These are phyloP conservation scores for Lachancea lanzarotensis DNA, from an alignment of 805 yeast species.

Conservation along the genomic window DNA sequence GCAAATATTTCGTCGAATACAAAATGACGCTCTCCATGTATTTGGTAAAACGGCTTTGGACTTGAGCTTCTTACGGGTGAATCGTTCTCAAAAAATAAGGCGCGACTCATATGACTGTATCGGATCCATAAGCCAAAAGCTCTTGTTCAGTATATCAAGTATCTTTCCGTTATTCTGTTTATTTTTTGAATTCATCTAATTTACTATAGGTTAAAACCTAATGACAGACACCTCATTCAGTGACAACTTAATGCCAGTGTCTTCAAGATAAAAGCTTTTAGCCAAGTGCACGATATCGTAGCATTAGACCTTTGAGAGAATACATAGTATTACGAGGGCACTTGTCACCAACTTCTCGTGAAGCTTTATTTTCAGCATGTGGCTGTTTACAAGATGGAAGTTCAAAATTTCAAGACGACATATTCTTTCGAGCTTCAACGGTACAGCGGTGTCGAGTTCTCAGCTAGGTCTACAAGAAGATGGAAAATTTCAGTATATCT, in stretches of 20 bases:
- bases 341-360: no score
- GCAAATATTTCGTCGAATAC: slow-evolving; percentile 12
- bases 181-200: neutral
- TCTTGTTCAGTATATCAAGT: neutral
- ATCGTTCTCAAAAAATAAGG: slow-evolving; percentile 1
- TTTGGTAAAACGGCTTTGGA: neutral
- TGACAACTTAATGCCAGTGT: neutral
- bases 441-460: no score
- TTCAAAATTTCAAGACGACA: no score
- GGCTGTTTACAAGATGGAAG: no score
- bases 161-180: neutral
- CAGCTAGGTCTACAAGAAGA: no score
- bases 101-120: slow-evolving; percentile 1
- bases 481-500: no score
- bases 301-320: neutral
- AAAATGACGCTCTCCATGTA: neutral
- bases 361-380: no score
- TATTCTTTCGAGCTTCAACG: no score
- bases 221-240: neutral
- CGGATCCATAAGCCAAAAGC: neutral
- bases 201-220: neutral
- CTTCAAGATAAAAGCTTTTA: neutral
- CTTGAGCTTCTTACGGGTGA: neutral
- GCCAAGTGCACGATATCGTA: no score
- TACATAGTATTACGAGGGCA: no score